Conservation (phyloP, 208 protist genomes). For the Sergeia podlipaevii region DNA sequence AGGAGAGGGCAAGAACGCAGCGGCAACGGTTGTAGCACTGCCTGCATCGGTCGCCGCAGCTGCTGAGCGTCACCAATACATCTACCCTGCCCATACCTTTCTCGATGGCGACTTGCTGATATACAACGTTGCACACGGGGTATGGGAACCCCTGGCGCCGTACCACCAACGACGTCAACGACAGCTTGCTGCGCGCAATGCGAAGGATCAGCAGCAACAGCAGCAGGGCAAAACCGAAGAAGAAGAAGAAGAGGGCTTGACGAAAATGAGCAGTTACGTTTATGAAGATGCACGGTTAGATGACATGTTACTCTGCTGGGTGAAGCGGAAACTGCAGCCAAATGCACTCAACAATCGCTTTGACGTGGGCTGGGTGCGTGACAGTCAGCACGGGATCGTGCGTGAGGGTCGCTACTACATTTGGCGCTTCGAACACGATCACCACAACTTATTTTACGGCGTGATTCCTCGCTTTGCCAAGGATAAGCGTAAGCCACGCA, state of each 20-base stretch:
- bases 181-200: constrained; percentile 8
- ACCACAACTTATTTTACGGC: constrained; percentile 48
- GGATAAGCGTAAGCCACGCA: constrained; percentile 12
- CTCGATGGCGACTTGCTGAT: constrained; percentile 48
- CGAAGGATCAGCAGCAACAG: constrained; percentile 3
- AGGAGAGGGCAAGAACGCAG: not conserved
- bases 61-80: constrained; percentile 40
- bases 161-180: constrained; percentile 23
- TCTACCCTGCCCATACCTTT: constrained; percentile 32
- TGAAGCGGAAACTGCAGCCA: constrained; percentile 37
- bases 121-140: constrained; percentile 31
- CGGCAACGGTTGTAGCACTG: not conserved
- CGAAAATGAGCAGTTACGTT: not conserved
- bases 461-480: constrained; percentile 61
- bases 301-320: constrained; percentile 47
- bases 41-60: no score
- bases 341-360: constrained; percentile 25
- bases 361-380: constrained; percentile 47
- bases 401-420: constrained; percentile 65
- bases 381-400: constrained; percentile 28
- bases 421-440: constrained; percentile 56
- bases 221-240: not conserved
- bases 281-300: constrained; percentile 31
- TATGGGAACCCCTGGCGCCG: constrained; percentile 38
- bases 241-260: no score